Percentiles rank a stretch among this genome's conserved stretches.
These are phyloP conservation scores for Wickerhamiella qilinensis DNA, from an alignment of 805 yeast genomes.

Conservation along the genomic window DNA sequence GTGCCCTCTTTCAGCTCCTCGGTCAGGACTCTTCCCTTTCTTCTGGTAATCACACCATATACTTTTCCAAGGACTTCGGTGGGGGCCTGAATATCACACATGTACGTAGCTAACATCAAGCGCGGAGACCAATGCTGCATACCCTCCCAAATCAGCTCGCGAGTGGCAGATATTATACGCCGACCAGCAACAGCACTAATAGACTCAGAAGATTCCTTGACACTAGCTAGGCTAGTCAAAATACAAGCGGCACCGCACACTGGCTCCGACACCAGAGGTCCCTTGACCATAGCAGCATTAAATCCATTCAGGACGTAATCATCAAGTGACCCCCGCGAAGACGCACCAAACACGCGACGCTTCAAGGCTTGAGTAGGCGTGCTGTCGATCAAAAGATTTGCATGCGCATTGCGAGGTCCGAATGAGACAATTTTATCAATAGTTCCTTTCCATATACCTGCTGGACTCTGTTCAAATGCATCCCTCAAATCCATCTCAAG, in stretches of 20 bases:
- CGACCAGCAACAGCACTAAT: slow-evolving; percentile 32
- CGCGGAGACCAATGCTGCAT: slow-evolving; percentile 79
- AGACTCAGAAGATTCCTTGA: slow-evolving; percentile 9
- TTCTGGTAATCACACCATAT: slow-evolving; percentile 78
- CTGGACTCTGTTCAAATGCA: neutral
- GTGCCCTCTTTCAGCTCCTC: slow-evolving; percentile 99
- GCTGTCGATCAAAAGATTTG: slow-evolving; percentile 33
- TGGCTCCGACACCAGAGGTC: slow-evolving; percentile 81
- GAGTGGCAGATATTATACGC: slow-evolving; percentile 52
- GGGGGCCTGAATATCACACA: slow-evolving; percentile 89
- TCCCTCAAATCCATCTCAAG: slow-evolving; percentile 9
- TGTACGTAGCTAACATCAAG: slow-evolving; percentile 77
- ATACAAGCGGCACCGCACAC: slow-evolving; percentile 49
- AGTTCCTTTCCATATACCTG: slow-evolving; percentile 3
- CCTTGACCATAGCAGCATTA: slow-evolving; percentile 64
- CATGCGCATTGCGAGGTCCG: slow-evolving; percentile 47
- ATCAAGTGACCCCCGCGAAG: slow-evolving; percentile 26
- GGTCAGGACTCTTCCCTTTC: slow-evolving; percentile 69
- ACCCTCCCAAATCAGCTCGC: slow-evolving; percentile 55
- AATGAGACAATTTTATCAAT: slow-evolving; percentile 37
- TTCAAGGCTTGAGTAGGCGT: slow-evolving; percentile 20
- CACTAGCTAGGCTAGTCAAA: slow-evolving; percentile 13
- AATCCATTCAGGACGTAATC: slow-evolving; percentile 67
- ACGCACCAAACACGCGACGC: slow-evolving; percentile 8
- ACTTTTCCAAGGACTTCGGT: slow-evolving; percentile 92